Conservation (phyloP, 306 rosid genomes). For the Acacia confusa region DNA sequence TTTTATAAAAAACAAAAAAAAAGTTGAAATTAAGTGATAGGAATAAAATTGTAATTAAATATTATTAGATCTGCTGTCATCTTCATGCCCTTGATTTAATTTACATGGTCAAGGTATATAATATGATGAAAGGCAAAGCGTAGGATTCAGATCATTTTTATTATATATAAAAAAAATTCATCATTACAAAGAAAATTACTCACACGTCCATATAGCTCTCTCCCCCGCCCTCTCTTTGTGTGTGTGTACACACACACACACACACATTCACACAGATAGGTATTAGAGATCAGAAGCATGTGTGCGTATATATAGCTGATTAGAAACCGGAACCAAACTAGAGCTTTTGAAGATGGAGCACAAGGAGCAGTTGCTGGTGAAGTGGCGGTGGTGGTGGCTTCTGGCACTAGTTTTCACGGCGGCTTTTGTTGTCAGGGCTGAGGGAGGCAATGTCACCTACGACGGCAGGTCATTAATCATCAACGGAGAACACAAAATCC, state of each 20-base stretch:
- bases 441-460: conserved; percentile 53
- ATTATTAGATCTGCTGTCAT: neutral
- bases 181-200: neutral
- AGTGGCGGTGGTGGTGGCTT: conserved; percentile 22
- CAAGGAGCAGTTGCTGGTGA: neutral
- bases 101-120: neutral
- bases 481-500: conserved; percentile 56
- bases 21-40: neutral
- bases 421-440: conserved; percentile 1
- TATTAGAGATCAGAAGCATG: neutral
- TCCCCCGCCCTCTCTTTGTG: neutral
- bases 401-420: conserved; percentile 30
- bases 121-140: neutral
- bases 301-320: neutral
- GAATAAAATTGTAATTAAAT: neutral
- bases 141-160: neutral
- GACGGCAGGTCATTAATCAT: conserved; percentile 68
- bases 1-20: neutral
- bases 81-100: neutral
- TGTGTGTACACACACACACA: neutral
- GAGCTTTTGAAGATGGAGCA: neutral
- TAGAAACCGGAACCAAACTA: neutral
- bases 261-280: neutral
- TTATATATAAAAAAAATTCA: neutral
- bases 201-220: neutral